Evolutionary conservation across 805 yeast genomes (phyloP).

Genomic region (Candida taoyuanica): DNA sequence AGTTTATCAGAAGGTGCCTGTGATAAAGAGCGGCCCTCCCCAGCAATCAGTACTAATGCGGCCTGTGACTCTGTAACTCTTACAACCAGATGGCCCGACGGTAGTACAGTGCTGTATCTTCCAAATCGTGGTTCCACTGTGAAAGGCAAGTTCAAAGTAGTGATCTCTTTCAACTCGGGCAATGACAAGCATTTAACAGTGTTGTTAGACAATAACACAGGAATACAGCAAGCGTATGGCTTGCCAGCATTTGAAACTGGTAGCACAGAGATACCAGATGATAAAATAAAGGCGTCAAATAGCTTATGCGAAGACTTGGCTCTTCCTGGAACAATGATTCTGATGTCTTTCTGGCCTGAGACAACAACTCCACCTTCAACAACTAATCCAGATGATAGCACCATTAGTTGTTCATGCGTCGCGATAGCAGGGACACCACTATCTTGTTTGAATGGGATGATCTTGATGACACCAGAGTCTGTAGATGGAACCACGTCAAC

Average conservation of each 20-base stretch:
- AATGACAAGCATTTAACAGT: conserved; percentile 43
- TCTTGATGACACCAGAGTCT: conserved; percentile 42
- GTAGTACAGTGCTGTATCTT: conserved; percentile 41
- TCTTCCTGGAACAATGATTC: conserved; percentile 57
- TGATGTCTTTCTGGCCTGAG: conserved; percentile 53
- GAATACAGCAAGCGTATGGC: conserved; percentile 43
- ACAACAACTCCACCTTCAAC: conserved; percentile 61
- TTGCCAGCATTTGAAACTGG: conserved; percentile 23
- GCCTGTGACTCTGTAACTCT: conserved; percentile 54
- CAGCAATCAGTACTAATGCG: conserved; percentile 33
- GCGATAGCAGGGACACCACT: conserved; percentile 68
- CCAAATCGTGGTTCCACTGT: conserved; percentile 37
- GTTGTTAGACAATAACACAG: conserved; percentile 42
- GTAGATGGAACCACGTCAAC: conserved; percentile 45
- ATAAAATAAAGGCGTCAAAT: conserved; percentile 41
- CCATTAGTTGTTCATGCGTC: conserved; percentile 47
- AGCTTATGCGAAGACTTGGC: conserved; percentile 61
- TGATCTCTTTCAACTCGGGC: conserved; percentile 60
- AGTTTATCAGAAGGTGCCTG: conserved; percentile 45
- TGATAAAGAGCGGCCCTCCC: conserved; percentile 3
- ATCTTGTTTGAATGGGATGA: conserved; percentile 54
- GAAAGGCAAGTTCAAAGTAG: conserved; percentile 42
- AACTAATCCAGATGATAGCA: conserved; percentile 54
- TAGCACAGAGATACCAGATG: conserved; percentile 49
- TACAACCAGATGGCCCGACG: conserved; percentile 54